Evolutionary conservation across 192 early-diverging fungal species (phyloP), one percentile per base, ranked within the genome.

Genomic region (Podila epicladia): DNA sequence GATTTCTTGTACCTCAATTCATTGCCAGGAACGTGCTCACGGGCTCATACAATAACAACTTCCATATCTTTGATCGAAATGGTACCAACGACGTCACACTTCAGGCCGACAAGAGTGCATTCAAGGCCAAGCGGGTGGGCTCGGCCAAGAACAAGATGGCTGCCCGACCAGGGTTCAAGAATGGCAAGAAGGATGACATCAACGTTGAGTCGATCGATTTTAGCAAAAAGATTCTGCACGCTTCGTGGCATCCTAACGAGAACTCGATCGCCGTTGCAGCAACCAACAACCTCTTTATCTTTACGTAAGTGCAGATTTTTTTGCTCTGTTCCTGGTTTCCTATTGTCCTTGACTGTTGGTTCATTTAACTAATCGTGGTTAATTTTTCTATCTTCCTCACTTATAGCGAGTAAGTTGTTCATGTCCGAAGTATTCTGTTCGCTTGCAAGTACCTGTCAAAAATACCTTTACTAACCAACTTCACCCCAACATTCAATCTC

Each of bases 11-110:
- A 35, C 8, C 31, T 71, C 8, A 11, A 17, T 15, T 62, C 17
- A 11, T 55, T 41, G 20, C 59, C 77, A 95, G 94, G 61, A 82
- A 89, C 62, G 90, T 95, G 9, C 87, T 98, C 84, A 97, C 97
- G n/a, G 98, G 97, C 31, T 98, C 97, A 26, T 99, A 99, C 87
- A 96, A 94, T 91, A 99, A 99, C 92, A 97, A 94, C 74, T 98
- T 99, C 87, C 95, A 97, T 87, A 95, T 99, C 72, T 98, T 94
- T 80, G 94, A 97, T 66, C 86, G 89, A 17, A 86, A 92, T 48
- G 94, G 89, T 58, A 89, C 93, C 64, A 92, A 87, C 65, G 94
- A 95, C 76, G 90, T 98, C 48, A 88, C 91, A 67, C 88, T 99
- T 51, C 97, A 99, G 85, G 98, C 98, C 19, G 98, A 99, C 85